phyloP scores from a whole-genome alignment of 2,329 filamentous ascomycete genomes.

The Septoria linicola region DNA sequence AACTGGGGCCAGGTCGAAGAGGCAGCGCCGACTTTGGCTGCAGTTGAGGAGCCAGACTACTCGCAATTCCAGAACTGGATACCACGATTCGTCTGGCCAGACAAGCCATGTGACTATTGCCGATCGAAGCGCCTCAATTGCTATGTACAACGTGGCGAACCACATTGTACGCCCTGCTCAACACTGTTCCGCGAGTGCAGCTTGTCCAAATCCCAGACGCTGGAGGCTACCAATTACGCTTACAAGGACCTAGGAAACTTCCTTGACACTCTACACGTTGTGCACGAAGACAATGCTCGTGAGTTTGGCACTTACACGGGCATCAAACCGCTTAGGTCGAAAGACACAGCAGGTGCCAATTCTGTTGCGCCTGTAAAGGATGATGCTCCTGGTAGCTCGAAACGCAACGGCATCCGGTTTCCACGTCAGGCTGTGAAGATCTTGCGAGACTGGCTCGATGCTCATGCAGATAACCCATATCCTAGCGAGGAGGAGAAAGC shows the following conservation, averaged over 20 bases:
- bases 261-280: slow-evolving; percentile 49
- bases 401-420: slow-evolving; percentile 66
- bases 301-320: slow-evolving; percentile 40
- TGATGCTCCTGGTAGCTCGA: slow-evolving; percentile 37
- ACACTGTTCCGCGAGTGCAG: slow-evolving; percentile 51
- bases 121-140: slow-evolving; percentile 48
- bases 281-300: slow-evolving; percentile 43
- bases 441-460: slow-evolving; percentile 79
- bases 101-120: slow-evolving; percentile 50
- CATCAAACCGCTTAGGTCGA: slow-evolving; percentile 32
- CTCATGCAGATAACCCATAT: slow-evolving; percentile 79
- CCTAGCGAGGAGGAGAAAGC: slow-evolving; percentile 86
- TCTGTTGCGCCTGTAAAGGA: slow-evolving; percentile 23
- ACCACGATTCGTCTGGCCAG: slow-evolving; percentile 48
- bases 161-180: slow-evolving; percentile 48
- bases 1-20: slow-evolving; percentile 22
- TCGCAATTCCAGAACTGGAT: slow-evolving; percentile 47
- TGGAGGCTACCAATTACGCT: slow-evolving; percentile 32
- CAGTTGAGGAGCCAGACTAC: slow-evolving; percentile 36
- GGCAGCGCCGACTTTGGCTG: slow-evolving; percentile 1
- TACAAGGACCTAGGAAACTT: slow-evolving; percentile 36
- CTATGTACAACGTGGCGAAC: slow-evolving; percentile 43
- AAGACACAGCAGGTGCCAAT: slow-evolving; percentile 20
- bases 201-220: slow-evolving; percentile 40
- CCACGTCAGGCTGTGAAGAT: slow-evolving; percentile 76